Evolutionary conservation across 2,329 filamentous ascomycete species (phyloP).

Genomic region (Colletotrichum scovillei): DNA sequence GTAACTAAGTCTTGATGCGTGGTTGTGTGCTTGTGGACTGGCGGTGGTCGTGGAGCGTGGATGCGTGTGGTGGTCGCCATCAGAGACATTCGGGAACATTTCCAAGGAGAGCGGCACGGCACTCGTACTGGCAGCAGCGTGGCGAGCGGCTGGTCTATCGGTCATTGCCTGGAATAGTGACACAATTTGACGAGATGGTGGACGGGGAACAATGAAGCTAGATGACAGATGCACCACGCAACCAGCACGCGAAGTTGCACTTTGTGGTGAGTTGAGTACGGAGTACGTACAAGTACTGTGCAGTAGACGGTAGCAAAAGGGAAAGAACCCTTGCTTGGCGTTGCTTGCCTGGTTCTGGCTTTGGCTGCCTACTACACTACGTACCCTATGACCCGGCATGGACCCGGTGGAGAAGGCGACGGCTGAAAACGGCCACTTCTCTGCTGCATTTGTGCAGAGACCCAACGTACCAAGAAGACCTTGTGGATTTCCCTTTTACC

Average conservation of each 20-base stretch:
- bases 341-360: background rate
- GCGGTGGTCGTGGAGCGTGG: background rate
- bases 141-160: background rate
- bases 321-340: background rate
- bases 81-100: slow-evolving; percentile 1
- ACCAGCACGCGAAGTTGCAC: background rate
- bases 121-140: background rate
- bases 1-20: background rate
- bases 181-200: background rate
- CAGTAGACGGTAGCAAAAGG: background rate
- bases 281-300: no score
- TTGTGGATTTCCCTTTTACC: no score
- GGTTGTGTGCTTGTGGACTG: background rate
- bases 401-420: background rate
- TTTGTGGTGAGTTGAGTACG: no score
- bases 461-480: no score
- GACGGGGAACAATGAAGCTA: background rate
- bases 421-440: background rate
- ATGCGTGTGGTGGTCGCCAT: background rate
- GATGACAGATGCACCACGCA: background rate
- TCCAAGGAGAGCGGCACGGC: background rate
- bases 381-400: background rate
- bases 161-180: background rate
- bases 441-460: background rate
- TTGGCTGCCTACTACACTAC: background rate